These are phyloP conservation scores for Moricandia arvensis DNA, from an alignment of 345 rosid species.

Conservation along the genomic window DNA sequence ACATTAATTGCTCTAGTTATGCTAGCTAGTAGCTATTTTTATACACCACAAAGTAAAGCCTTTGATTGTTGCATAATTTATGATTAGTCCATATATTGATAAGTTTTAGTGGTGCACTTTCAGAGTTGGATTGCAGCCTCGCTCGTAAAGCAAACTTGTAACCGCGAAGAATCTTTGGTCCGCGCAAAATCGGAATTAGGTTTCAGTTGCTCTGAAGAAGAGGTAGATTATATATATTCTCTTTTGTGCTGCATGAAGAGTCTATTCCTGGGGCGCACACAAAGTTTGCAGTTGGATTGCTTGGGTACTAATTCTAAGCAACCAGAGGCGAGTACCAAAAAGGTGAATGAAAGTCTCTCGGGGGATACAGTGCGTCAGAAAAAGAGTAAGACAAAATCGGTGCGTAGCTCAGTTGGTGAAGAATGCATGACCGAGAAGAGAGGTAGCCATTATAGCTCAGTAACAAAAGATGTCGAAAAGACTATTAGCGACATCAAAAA, in stretches of 20 bases:
- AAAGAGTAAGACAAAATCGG: constrained; percentile 30
- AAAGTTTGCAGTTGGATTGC: constrained; percentile 30
- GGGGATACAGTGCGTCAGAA: constrained; percentile 17
- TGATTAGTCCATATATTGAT: constrained; percentile 15
- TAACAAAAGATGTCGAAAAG: constrained; percentile 48
- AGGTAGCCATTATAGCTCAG: constrained; percentile 37
- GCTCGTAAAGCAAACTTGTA: constrained; percentile 59
- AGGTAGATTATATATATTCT: constrained; percentile 59
- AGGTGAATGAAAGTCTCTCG: constrained; percentile 32
- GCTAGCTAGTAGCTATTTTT: constrained; percentile 2
- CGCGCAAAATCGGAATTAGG: constrained; percentile 63
- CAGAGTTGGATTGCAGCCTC: constrained; percentile 91
- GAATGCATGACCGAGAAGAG: constrained; percentile 38
- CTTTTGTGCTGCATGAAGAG: constrained; percentile 59
- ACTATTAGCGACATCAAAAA: constrained; percentile 49
- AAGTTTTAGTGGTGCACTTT: constrained; percentile 16
- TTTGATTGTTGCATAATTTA: constrained; percentile 8
- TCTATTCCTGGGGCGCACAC: constrained; percentile 43
- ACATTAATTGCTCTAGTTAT: constrained; percentile 1
- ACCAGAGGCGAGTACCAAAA: constrained; percentile 9
- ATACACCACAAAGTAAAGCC: constrained; percentile 16
- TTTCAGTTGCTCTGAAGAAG: constrained; percentile 61
- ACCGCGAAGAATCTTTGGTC: constrained; percentile 61
- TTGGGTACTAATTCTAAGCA: constrained; percentile 37
- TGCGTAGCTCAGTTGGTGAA: constrained; percentile 28